Base-by-base conservation (phyloP, 2,329 filamentous ascomycete genomes). In the Arthroderma sp. region DNA sequence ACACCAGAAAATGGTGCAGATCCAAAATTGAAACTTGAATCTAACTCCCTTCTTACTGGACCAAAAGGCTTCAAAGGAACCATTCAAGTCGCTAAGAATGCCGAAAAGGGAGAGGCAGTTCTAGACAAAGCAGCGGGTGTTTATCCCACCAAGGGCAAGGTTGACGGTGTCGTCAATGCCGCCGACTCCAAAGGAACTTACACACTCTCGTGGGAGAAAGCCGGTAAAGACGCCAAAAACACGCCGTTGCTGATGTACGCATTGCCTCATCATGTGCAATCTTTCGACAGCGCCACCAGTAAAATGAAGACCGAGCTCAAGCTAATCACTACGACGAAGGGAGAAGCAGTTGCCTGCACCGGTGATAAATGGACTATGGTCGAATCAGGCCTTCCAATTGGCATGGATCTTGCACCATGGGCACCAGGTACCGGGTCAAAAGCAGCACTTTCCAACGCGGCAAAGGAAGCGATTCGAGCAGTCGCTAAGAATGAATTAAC, bases 251-350 rank as follows among this genome's bases (percentile, higher is more conserved):
- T 91, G 51, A 91, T 94, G 80, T 95, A 83, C 60, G 85, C 84
- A 10, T 68, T 98, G 40, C 86, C 88, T 22, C 91, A 96, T 61
- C 91, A 96, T 53, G 60, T 86, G 3, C 68, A 78, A 30, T 86
- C 84, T 0, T 88, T 96, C 49, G 77, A 86, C 51, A 53, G 62
- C 1, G 63, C 63, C 1, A 77, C 77, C 6, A 66, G 65, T 7
- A 65, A 69, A 27, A 68, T 69, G 5, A 56, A 68, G 34, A 75
- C 68, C 2, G 60, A 67, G 4, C 60, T 91, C 1, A 70, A 75
- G 50, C 67, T 96, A 43, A 76, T 81, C 46, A 89, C 86, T 0
- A 83, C 86, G 0, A 94, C 86, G 15, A 96, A 95, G 65, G 91
- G 91, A 7, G 66, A 77, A 9, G 83, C 83, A 5, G 83, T 75